These are phyloP conservation scores for Amaranthus cruentus DNA, from an alignment of 148 eudicot genomes.

Conservation along the genomic window DNA sequence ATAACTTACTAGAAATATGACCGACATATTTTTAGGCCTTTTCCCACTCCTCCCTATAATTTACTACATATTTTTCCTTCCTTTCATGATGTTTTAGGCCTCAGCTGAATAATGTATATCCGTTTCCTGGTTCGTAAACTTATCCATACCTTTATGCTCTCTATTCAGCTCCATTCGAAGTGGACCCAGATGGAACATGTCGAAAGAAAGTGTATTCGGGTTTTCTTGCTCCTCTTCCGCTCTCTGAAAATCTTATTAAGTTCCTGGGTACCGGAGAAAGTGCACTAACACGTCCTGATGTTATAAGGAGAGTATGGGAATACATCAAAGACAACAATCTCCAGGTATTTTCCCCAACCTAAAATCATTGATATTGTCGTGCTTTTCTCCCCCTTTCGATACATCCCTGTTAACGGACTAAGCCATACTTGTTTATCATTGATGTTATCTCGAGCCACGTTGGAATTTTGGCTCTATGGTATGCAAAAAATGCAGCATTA, in stretches of 20 bases:
- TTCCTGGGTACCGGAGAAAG: constrained; percentile 90
- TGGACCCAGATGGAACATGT: constrained; percentile 47
- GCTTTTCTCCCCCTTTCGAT: too few species aligned
- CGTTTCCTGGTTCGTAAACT: not conserved
- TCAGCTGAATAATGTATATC: not conserved
- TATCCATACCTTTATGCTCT: constrained; percentile 2
- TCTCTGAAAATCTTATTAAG: constrained; percentile 68
- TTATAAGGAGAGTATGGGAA: constrained; percentile 79
- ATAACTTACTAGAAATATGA: not conserved
- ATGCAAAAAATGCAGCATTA: not conserved
- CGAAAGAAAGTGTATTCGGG: constrained; percentile 58
- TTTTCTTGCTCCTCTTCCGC: constrained; percentile 62
- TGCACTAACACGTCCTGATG: constrained; percentile 62
- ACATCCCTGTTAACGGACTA: too few species aligned
- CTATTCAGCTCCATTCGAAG: constrained; percentile 44
- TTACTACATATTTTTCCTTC: not conserved
- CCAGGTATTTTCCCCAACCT: constrained; percentile 44
- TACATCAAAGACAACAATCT: constrained; percentile 71
- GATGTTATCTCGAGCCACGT: too few species aligned
- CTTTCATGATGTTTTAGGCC: not conserved
- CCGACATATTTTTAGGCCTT: not conserved
- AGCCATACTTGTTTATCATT: too few species aligned
- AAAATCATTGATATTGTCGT: too few species aligned
- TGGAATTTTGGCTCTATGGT: too few species aligned
- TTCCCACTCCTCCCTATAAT: not conserved